Evolutionary conservation across 2,329 filamentous ascomycete species (phyloP).

Genomic region (Dryadomyces quercivorus): DNA sequence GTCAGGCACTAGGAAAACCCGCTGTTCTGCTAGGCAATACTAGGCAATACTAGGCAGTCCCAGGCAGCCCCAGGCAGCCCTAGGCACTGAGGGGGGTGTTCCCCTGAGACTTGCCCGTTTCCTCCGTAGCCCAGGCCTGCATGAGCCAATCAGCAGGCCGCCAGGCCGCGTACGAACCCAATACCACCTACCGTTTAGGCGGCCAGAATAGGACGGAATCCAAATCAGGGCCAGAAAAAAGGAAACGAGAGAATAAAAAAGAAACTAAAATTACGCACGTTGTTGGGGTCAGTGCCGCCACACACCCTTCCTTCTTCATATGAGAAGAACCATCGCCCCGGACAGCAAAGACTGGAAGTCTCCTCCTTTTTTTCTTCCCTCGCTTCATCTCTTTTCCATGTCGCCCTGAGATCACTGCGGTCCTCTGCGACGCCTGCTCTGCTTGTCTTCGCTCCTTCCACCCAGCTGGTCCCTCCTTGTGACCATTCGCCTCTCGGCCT

Average conservation of each 20-base stretch:
- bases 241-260: not conserved
- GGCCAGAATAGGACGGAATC: too few relatives aligned
- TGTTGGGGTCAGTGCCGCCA: not conserved
- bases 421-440: too few relatives aligned
- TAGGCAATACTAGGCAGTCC: too few relatives aligned
- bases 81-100: not conserved
- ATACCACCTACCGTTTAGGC: not conserved
- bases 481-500: not conserved
- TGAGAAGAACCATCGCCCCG: not conserved
- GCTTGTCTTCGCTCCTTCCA: not conserved
- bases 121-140: not conserved
- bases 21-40: too few relatives aligned
- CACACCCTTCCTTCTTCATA: not conserved
- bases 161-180: not conserved
- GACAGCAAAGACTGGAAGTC: not conserved
- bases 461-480: not conserved
- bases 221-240: too few relatives aligned
- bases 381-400: conserved; percentile 2
- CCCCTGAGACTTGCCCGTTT: not conserved
- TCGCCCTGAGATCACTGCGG: not conserved
- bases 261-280: not conserved
- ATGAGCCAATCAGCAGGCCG: not conserved
- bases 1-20: conserved; percentile 1
- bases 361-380: not conserved
- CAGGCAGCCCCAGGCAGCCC: too few relatives aligned